Conservation (phyloP, 352 stramenopile genomes). For the Phytophthora niederhauseri region DNA sequence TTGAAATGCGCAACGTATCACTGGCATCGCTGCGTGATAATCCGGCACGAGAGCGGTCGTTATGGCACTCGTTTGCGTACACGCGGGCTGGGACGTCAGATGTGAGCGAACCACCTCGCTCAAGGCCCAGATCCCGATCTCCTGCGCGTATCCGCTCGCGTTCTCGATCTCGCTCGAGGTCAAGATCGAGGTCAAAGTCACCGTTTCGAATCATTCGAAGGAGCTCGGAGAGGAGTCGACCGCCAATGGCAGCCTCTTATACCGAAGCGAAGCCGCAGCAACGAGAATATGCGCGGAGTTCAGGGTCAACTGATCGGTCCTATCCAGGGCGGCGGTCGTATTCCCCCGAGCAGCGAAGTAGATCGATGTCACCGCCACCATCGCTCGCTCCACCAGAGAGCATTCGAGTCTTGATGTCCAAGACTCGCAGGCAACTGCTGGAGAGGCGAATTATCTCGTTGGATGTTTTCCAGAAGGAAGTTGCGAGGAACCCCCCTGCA, state of each 20-base stretch:
- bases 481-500: conserved; percentile 1
- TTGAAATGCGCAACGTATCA: conserved; percentile 23
- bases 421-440: conserved; percentile 25
- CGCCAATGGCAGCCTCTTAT: neutral
- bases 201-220: conserved; percentile 17
- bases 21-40: conserved; percentile 25
- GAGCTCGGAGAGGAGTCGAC: conserved; percentile 17
- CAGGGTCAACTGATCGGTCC: neutral
- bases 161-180: conserved; percentile 23
- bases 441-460: conserved; percentile 29
- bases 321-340: conserved; percentile 4
- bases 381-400: conserved; percentile 13
- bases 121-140: conserved; percentile 2
- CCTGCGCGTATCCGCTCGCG: conserved; percentile 5
- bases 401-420: conserved; percentile 11
- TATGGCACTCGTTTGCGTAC: conserved; percentile 39
- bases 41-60: conserved; percentile 32
- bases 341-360: conserved; percentile 2
- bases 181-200: conserved; percentile 6
- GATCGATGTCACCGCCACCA: conserved; percentile 9
- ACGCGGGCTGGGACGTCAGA: conserved; percentile 24
- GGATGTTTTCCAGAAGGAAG: conserved; percentile 23
- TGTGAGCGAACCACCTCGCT: neutral
- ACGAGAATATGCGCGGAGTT: conserved; percentile 1
- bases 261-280: conserved; percentile 3